Base-by-base conservation (phyloP, 495 filamentous ascomycete species). In the Daldinia loculata region DNA sequence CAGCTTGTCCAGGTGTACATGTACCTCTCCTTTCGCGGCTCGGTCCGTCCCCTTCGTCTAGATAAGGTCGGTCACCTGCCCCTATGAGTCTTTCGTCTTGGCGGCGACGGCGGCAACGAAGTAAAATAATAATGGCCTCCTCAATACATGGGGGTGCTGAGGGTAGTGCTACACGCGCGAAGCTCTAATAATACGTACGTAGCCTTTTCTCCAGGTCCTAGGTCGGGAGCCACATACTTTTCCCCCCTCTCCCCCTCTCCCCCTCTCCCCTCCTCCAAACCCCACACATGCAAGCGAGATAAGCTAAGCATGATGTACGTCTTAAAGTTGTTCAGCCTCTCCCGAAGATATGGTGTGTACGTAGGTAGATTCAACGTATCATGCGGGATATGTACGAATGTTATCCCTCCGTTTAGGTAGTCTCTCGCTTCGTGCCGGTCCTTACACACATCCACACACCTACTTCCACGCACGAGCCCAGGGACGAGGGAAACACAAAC, bases 351-450 rank as follows among this genome's bases (percentile, higher is more conserved):
- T 39, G 32, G 19, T 39, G 24, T 11, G 11, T 26, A 58, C 7
- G 56, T 56, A 32, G 48, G 43, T 9, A 32, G 32, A 9, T n/a
- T 45, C 52, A 57, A 69, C 66, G 66, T 60, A 30, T 51, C 41
- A 71, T 72, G 56, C 66, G 56, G 66, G 56, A 69, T 73, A 69
- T 73, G 66, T 73, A 66, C 70, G 61, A 66, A 69, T 36, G 34
- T 50, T 69, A 61, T 53, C 56, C 51, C 61, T 48, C 61, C 61
- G 51, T 30, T n/a, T n/a, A n/a, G n/a, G n/a, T 34, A 17, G 26
- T 22, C 15, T 36, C 53, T 30, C 55, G 53, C 55, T 51, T 57
- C 53, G 34, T 19, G 63, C 63, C 38, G 63, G 63, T 43, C 63
- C 67, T 45, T 69, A 59, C 60, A 52, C 43, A 59, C 67, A 61